Evolutionary conservation across 2,329 filamentous ascomycete genomes (phyloP).

Genomic region (Didymella glomerata): DNA sequence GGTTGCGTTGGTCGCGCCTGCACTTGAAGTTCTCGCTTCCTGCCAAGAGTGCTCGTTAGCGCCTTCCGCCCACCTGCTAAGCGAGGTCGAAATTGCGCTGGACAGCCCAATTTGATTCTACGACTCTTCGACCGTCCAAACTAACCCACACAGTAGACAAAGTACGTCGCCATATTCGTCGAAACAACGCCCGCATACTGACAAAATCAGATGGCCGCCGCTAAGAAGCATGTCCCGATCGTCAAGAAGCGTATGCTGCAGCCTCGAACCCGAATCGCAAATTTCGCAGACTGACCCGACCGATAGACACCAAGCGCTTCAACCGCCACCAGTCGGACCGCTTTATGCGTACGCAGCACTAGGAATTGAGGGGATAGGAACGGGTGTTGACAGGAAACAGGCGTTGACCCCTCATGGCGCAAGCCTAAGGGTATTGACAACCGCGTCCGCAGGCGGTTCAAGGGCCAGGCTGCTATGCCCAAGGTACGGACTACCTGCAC

Average conservation of each 20-base stretch:
- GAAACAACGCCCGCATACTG: constrained; percentile 29
- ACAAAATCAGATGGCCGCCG: constrained; percentile 84
- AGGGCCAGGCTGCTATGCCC: constrained; percentile 94
- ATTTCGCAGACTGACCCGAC: constrained; percentile 46
- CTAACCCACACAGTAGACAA: constrained; percentile 50
- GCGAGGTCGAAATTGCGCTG: background rate
- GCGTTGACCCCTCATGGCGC: constrained; percentile 87
- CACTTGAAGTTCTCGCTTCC: constrained; percentile 20
- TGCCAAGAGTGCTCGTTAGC: constrained; percentile 19
- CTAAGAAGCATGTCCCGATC: constrained; percentile 99
- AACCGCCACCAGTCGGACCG: constrained; percentile 96
- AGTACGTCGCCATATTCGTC: constrained; percentile 39
- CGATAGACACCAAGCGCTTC: constrained; percentile 88
- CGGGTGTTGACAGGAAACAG: constrained; percentile 44
- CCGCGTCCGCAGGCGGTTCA: constrained; percentile 96
- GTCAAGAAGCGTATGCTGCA: constrained; percentile 97
- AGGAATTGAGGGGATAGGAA: constrained; percentile 19
- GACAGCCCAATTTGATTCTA: constrained; percentile 27
- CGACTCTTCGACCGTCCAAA: constrained; percentile 32
- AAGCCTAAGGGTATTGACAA: constrained; percentile 99
- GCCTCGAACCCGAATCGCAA: constrained; percentile 33
- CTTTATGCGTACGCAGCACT: constrained; percentile 74
- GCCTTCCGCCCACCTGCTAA: constrained; percentile 22
- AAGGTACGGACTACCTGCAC: constrained; percentile 72
- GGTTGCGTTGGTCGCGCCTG: constrained; percentile 7